phyloP scores from a whole-genome alignment of 495 filamentous ascomycete genomes.

The Penicillium pancosmium region DNA sequence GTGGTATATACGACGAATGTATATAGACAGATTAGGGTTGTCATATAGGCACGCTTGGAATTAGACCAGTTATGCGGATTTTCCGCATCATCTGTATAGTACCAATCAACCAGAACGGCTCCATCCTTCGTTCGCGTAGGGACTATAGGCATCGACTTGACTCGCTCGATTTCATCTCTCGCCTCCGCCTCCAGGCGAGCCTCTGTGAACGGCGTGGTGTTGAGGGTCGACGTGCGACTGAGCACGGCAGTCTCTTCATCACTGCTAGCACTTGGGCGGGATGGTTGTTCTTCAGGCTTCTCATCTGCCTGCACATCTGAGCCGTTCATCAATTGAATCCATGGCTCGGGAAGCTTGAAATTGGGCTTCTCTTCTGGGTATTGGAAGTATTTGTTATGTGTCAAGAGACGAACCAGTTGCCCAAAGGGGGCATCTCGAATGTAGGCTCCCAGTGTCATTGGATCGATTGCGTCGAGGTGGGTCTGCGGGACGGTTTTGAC shows the following conservation, averaged over 20 bases:
- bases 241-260: slow-evolving; percentile 14
- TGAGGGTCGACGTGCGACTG: slow-evolving; percentile 16
- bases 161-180: slow-evolving; percentile 37
- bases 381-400: slow-evolving; percentile 49
- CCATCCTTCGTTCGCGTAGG: slow-evolving; percentile 44
- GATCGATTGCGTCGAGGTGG: background rate
- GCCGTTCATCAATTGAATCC: slow-evolving; percentile 34
- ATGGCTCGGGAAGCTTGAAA: slow-evolving; percentile 53
- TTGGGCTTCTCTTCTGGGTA: slow-evolving; percentile 58
- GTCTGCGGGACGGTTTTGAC: background rate
- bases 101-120: slow-evolving; percentile 57
- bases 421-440: slow-evolving; percentile 56
- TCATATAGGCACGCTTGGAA: slow-evolving; percentile 24
- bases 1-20: slow-evolving; percentile 43
- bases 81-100: slow-evolving; percentile 52
- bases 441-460: slow-evolving; percentile 31
- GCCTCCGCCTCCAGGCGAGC: slow-evolving; percentile 43
- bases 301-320: slow-evolving; percentile 6
- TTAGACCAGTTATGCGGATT: slow-evolving; percentile 61
- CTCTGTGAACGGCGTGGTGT: slow-evolving; percentile 39
- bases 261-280: background rate
- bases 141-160: slow-evolving; percentile 49
- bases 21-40: slow-evolving; percentile 35
- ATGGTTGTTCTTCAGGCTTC: slow-evolving; percentile 2
- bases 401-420: slow-evolving; percentile 54